Percentiles rank a stretch among this genome's conserved stretches.
Conservation (phyloP, 768 basidiomycete genomes). For the Tubosaeta sp. region DNA sequence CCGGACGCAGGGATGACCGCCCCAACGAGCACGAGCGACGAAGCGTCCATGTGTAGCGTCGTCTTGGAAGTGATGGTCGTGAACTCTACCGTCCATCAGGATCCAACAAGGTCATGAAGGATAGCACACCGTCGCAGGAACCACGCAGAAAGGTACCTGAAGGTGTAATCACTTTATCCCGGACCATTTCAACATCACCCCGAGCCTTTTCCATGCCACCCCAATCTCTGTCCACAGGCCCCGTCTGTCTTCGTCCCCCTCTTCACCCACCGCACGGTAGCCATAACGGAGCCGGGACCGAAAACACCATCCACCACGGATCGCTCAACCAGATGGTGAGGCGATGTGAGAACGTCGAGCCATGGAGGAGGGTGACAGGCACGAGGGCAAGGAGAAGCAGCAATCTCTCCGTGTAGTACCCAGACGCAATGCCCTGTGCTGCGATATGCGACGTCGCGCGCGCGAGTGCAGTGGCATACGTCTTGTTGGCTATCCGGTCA, state of each 20-base stretch:
- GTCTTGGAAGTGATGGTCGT: no score
- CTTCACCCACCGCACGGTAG: background rate
- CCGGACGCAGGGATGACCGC: constrained; percentile 58
- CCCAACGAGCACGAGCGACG: constrained; percentile 57
- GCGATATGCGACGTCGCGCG: constrained; percentile 34
- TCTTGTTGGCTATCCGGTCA: constrained; percentile 48
- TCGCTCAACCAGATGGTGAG: constrained; percentile 70
- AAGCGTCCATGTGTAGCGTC: no score
- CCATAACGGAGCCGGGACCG: constrained; percentile 53
- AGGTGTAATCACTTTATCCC: constrained; percentile 52
- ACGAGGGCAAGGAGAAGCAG: constrained; percentile 68
- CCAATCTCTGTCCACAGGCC: constrained; percentile 48
- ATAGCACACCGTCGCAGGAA: no score
- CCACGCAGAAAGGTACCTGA: no score
- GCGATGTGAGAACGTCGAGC: constrained; percentile 73
- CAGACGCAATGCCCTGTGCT: constrained; percentile 78
- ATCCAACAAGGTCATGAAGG: no score
- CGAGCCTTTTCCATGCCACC: constrained; percentile 73
- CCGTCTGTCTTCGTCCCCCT: constrained; percentile 33
- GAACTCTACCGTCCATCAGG: no score
- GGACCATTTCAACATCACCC: constrained; percentile 64
- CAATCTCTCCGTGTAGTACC: constrained; percentile 79
- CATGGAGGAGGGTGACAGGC: constrained; percentile 69
- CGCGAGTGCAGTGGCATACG: no score
- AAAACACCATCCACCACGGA: no score